Evolutionary conservation across 768 basidiomycete genomes (phyloP).

Genomic region (Suillus subluteus): DNA sequence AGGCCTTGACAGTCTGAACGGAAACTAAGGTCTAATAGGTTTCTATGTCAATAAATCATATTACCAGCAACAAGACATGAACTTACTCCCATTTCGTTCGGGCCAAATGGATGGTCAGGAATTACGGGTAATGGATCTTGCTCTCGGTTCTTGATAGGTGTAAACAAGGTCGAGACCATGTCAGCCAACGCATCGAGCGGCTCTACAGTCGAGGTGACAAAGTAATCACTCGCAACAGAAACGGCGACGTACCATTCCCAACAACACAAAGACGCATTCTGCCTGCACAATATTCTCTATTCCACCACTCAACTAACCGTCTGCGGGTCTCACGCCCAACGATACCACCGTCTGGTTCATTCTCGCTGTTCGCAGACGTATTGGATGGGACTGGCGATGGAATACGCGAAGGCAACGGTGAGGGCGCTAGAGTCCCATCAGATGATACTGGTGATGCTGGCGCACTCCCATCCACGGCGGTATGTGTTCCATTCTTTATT

Average conservation of each 20-base stretch:
- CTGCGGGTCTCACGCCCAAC: conserved; percentile 82
- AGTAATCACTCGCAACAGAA: neutral
- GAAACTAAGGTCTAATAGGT: conserved; percentile 70
- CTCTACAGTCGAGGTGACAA: conserved; percentile 46
- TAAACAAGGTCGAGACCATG: conserved; percentile 68
- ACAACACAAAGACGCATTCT: conserved; percentile 81
- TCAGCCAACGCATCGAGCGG: conserved; percentile 72
- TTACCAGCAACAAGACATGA: conserved; percentile 9
- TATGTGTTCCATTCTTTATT: conserved; percentile 34
- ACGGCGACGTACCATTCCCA: conserved; percentile 62
- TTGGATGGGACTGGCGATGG: conserved; percentile 64
- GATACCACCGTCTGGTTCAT: conserved; percentile 74
- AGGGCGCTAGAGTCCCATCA: conserved; percentile 33
- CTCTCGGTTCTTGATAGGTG: conserved; percentile 68
- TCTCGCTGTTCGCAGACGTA: conserved; percentile 54
- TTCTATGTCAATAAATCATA: conserved; percentile 18
- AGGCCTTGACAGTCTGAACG: conserved; percentile 87
- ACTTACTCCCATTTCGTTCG: conserved; percentile 71
- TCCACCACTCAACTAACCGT: conserved; percentile 86
- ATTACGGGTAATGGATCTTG: conserved; percentile 64
- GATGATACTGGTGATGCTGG: conserved; percentile 9
- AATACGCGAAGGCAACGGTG: conserved; percentile 56
- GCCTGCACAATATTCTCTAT: conserved; percentile 76
- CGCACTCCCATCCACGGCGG: neutral
- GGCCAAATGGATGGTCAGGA: conserved; percentile 75